Conservation (phyloP, 768 basidiomycete genomes). For the Leccinum obscurum region DNA sequence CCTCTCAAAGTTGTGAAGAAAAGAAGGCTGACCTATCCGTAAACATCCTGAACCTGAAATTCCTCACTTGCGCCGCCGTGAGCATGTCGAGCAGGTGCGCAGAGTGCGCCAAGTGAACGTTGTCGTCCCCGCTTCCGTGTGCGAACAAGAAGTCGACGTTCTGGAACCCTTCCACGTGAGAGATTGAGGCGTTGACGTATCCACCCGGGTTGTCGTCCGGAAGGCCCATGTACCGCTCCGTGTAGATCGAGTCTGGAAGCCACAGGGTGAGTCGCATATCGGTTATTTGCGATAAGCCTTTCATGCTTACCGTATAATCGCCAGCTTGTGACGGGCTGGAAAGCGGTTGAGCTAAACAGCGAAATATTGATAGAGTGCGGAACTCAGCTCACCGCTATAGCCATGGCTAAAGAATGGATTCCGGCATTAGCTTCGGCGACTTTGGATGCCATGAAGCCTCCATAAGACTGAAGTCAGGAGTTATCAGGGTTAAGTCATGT, state of each 20-base stretch:
- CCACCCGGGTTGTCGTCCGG: conserved; percentile 78
- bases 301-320: conserved; percentile 61
- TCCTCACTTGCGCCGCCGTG: conserved; percentile 69
- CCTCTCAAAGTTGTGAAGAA: background rate
- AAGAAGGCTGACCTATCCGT: conserved; percentile 74
- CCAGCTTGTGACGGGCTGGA: conserved; percentile 87
- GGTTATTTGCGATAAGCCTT: background rate
- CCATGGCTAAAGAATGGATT: conserved; percentile 88
- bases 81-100: conserved; percentile 94
- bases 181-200: conserved; percentile 88
- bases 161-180: conserved; percentile 84
- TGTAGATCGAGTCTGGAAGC: conserved; percentile 84
- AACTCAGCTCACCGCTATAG: conserved; percentile 69
- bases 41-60: conserved; percentile 92
- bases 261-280: conserved; percentile 3
- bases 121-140: conserved; percentile 95
- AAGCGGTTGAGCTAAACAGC: conserved; percentile 8
- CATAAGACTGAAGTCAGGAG: conserved; percentile 67
- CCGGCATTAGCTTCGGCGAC: conserved; percentile 88
- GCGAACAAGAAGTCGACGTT: conserved; percentile 80
- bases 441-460: conserved; percentile 95
- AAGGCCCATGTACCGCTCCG: conserved; percentile 94
- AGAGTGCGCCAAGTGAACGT: conserved; percentile 92
- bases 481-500: conserved; percentile 1
- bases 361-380: background rate